Conservation (phyloP, 1,139 yeast species). For the Groenewaldozyma sp. region DNA sequence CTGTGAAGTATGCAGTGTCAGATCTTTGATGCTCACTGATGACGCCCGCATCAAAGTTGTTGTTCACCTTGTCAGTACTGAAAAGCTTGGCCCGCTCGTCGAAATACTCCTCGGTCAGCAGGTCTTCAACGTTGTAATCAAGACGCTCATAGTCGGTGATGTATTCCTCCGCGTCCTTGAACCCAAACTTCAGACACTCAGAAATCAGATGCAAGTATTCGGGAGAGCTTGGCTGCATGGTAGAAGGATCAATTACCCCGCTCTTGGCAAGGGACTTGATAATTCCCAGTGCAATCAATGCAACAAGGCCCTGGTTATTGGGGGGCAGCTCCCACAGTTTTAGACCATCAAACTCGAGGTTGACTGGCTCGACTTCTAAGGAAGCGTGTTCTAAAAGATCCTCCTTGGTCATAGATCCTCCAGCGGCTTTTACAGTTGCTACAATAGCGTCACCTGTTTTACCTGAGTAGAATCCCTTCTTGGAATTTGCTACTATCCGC, state of each 20-base stretch:
- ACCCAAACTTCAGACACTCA: constrained; percentile 64
- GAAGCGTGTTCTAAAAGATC: constrained; percentile 53
- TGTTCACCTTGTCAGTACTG: constrained; percentile 33
- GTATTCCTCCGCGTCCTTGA: constrained; percentile 68
- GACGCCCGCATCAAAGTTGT: constrained; percentile 42
- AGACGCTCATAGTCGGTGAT: constrained; percentile 44
- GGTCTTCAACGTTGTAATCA: constrained; percentile 33
- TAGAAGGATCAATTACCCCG: constrained; percentile 38
- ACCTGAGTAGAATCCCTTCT: constrained; percentile 60
- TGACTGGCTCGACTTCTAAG: constrained; percentile 53
- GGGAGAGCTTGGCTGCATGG: constrained; percentile 54
- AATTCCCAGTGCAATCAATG: constrained; percentile 58
- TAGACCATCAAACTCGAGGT: constrained; percentile 35
- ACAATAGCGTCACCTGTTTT: constrained; percentile 57
- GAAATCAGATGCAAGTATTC: constrained; percentile 62
- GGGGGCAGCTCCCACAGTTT: constrained; percentile 72
- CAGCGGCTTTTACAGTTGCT: constrained; percentile 40
- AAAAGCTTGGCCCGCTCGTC: constrained; percentile 43
- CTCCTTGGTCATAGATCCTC: constrained; percentile 46
- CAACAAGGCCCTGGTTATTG: constrained; percentile 72
- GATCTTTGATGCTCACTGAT: constrained; percentile 58
- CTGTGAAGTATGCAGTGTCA: constrained; percentile 71
- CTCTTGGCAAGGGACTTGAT: constrained; percentile 42
- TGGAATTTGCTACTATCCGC: constrained; percentile 48
- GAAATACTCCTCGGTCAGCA: constrained; percentile 37